Evolutionary conservation across 768 basidiomycete genomes (phyloP).

Genomic region (Lentinula aciculospora): DNA sequence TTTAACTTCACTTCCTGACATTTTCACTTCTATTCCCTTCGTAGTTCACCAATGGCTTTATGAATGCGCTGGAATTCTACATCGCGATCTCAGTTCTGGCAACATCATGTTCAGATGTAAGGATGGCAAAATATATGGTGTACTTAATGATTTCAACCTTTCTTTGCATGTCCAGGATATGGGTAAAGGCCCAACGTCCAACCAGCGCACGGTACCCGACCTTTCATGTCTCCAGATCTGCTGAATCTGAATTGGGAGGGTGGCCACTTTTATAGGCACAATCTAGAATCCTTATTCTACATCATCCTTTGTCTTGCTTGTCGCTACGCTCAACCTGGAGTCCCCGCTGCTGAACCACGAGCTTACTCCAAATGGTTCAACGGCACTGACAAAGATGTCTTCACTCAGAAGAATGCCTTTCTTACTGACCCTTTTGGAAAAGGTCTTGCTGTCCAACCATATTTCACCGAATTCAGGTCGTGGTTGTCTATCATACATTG

Average conservation of each 20-base stretch:
- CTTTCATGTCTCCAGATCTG: slow-evolving; percentile 3
- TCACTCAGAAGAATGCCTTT: neutral
- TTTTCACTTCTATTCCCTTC: neutral
- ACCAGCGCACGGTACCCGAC: slow-evolving; percentile 4
- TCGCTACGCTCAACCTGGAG: neutral
- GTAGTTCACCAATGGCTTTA: slow-evolving; percentile 9
- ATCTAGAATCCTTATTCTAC: slow-evolving; percentile 7
- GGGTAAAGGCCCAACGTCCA: neutral
- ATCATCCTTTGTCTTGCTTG: neutral
- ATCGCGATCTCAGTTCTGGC: slow-evolving; percentile 12
- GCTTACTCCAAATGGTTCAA: neutral
- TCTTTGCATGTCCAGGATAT: neutral
- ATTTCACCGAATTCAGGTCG: neutral
- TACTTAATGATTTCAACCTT: slow-evolving; percentile 10
- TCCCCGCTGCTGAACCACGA: neutral
- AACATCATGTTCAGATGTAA: slow-evolving; percentile 12
- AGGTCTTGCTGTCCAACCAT: neutral
- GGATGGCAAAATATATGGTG: slow-evolving; percentile 10
- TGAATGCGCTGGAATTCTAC: slow-evolving; percentile 8
- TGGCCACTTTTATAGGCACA: slow-evolving; percentile 4
- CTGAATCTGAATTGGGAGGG: neutral
- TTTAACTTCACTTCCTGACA: neutral
- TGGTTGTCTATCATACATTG: no score
- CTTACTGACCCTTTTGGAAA: neutral
- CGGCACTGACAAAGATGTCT: neutral